Evolutionary conservation across 1,284 basidiomycete species (phyloP).

Genomic region (Rhodotorula sp.): DNA sequence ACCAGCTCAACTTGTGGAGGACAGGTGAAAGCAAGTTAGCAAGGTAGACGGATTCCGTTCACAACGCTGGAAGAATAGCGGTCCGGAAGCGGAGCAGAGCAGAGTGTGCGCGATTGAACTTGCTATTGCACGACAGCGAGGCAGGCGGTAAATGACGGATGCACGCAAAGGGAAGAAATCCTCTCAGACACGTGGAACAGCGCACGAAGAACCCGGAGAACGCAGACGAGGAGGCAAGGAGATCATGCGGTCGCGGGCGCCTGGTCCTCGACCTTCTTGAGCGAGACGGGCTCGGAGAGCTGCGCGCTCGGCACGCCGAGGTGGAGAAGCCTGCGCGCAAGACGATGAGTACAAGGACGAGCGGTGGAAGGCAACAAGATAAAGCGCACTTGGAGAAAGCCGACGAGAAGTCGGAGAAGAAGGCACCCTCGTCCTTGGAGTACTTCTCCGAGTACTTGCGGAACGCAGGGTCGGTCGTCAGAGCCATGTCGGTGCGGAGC

Average conservation of each 20-base stretch:
- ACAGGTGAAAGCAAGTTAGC: too few relatives aligned
- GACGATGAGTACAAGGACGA: background rate
- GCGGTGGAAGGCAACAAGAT: background rate
- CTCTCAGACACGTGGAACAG: background rate
- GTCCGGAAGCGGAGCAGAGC: too few relatives aligned
- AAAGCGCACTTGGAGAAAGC: constrained; percentile 60
- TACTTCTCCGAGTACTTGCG: constrained; percentile 77
- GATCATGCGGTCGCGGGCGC: constrained; percentile 10
- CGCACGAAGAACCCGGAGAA: background rate
- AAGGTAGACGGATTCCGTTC: too few relatives aligned
- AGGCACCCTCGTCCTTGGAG: constrained; percentile 75
- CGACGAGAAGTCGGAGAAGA: constrained; percentile 87
- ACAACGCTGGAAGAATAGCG: too few relatives aligned
- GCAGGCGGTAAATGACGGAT: too few relatives aligned
- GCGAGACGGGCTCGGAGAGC: constrained; percentile 54
- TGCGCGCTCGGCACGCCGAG: constrained; percentile 82
- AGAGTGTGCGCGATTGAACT: too few relatives aligned
- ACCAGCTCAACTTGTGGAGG: too few relatives aligned
- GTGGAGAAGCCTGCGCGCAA: constrained; percentile 64
- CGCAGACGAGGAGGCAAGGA: background rate
- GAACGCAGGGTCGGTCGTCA: constrained; percentile 84
- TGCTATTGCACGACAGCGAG: too few relatives aligned
- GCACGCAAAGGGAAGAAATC: too few relatives aligned
- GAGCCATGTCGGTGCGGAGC: constrained; percentile 70
- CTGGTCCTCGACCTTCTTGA: constrained; percentile 35